Evolutionary conservation across 2,329 filamentous ascomycete genomes (phyloP).

Genomic region (Neodidymelliopsis sp.): DNA sequence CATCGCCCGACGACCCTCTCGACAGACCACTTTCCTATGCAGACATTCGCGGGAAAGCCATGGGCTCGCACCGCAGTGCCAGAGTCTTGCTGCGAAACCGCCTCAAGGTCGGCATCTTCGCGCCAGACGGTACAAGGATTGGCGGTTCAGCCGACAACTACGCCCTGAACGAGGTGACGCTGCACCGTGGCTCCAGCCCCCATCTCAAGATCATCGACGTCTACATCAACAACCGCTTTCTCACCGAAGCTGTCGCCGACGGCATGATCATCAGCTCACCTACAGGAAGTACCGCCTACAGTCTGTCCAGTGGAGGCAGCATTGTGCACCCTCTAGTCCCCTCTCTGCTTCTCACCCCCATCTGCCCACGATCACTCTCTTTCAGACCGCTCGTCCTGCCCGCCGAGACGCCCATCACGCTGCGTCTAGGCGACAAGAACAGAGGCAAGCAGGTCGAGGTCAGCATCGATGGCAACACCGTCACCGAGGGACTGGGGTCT

Average conservation of each 20-base stretch:
- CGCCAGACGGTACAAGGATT: slow-evolving; percentile 66
- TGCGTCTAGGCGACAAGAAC: slow-evolving; percentile 75
- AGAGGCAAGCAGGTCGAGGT: slow-evolving; percentile 59
- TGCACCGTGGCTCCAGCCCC: slow-evolving; percentile 88
- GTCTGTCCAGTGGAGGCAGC: slow-evolving; percentile 86
- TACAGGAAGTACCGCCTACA: slow-evolving; percentile 95
- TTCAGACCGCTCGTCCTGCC: slow-evolving; percentile 92
- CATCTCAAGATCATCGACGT: slow-evolving; percentile 93
- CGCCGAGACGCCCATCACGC: slow-evolving; percentile 80
- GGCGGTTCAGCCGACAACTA: slow-evolving; percentile 55
- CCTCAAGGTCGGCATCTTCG: slow-evolving; percentile 84
- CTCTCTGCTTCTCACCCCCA: slow-evolving; percentile 88
- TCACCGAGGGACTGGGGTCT: slow-evolving; percentile 52
- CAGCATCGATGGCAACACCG: slow-evolving; percentile 57
- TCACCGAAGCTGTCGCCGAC: slow-evolving; percentile 94
- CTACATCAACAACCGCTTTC: slow-evolving; percentile 83
- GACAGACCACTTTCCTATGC: slow-evolving; percentile 64
- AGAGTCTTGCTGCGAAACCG: slow-evolving; percentile 87
- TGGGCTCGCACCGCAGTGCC: slow-evolving; percentile 76
- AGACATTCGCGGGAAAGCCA: slow-evolving; percentile 77
- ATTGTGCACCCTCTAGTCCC: slow-evolving; percentile 95
- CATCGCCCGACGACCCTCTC: slow-evolving; percentile 62
- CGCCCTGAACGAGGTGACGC: slow-evolving; percentile 93
- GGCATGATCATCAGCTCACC: slow-evolving; percentile 94
- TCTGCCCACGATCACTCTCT: slow-evolving; percentile 89